Evolutionary conservation across 306 rosid species (phyloP).

Genomic region (Cicer arietinum): DNA sequence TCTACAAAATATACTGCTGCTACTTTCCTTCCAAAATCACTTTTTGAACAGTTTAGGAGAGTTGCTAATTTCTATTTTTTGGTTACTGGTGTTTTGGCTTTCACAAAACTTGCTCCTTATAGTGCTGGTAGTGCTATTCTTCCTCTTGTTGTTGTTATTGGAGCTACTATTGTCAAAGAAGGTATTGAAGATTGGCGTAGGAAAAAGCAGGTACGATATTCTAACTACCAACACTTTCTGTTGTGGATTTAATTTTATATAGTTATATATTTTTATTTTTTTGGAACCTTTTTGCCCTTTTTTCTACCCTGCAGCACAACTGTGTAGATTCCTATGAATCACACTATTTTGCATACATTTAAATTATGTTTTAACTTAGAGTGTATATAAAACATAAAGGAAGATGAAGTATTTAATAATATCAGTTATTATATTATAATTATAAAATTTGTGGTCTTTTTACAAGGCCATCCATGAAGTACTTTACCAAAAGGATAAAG

Average conservation of each 20-base stretch:
- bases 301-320: constrained; percentile 27
- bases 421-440: neutral
- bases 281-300: constrained; percentile 1
- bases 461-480: neutral
- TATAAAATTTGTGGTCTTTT: neutral
- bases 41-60: constrained; percentile 98
- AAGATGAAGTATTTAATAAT: neutral
- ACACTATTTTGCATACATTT: neutral
- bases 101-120: constrained; percentile 85
- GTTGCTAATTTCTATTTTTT: constrained; percentile 91
- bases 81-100: constrained; percentile 74
- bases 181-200: constrained; percentile 83
- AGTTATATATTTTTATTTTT: constrained; percentile 11
- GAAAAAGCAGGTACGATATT: constrained; percentile 75
- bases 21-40: constrained; percentile 87
- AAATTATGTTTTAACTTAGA: neutral
- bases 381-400: neutral
- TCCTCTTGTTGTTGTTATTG: constrained; percentile 70
- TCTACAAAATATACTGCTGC: constrained; percentile 80
- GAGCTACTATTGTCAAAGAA: constrained; percentile 83
- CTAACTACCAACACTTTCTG: constrained; percentile 24
- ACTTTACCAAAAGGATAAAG: neutral
- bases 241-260: constrained; percentile 10
- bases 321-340: constrained; percentile 42
- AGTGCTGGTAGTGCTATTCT: constrained; percentile 74